Evolutionary conservation across 768 basidiomycete species (phyloP).

Genomic region (Amanita exitialis): DNA sequence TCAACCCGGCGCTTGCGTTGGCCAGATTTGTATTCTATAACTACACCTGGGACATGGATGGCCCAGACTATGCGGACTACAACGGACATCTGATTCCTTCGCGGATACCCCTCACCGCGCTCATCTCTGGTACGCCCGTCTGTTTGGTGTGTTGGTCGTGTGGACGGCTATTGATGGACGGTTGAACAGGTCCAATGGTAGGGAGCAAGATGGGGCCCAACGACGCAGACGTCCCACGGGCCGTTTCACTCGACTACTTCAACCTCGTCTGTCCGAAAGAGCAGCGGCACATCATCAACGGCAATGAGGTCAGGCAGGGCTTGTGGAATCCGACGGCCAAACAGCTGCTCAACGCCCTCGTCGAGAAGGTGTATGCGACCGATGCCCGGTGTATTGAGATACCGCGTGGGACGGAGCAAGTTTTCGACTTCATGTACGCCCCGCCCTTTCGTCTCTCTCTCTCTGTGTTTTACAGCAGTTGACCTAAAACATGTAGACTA

Average conservation of each 20-base stretch:
- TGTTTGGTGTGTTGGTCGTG: not conserved
- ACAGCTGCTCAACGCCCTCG: not conserved
- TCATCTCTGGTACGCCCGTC: not conserved
- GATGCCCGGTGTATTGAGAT: conserved; percentile 9
- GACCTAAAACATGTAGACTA: conserved; percentile 4
- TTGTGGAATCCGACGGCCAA: not conserved
- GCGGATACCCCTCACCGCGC: conserved; percentile 1
- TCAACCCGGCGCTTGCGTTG: not conserved
- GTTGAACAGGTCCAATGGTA: conserved; percentile 3
- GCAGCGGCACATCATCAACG: conserved; percentile 1
- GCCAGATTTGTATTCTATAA: conserved; percentile 7
- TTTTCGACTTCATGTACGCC: conserved; percentile 7
- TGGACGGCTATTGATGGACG: not conserved
- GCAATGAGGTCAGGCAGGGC: not conserved
- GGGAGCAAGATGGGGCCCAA: conserved; percentile 1
- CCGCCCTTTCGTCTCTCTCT: not conserved
- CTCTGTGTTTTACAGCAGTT: not conserved
- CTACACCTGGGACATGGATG: conserved; percentile 4
- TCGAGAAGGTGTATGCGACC: not conserved
- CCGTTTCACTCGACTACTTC: conserved; percentile 8
- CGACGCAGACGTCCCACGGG: conserved; percentile 2
- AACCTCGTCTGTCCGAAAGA: conserved; percentile 6
- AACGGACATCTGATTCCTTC: conserved; percentile 5
- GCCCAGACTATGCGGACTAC: not conserved
- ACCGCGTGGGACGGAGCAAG: not conserved